A percentile compares a stretch with the other conserved stretches of the same genome.
These are phyloP conservation scores for Dianthus caryophyllus DNA, from an alignment of 148 eudicot species.

Conservation along the genomic window DNA sequence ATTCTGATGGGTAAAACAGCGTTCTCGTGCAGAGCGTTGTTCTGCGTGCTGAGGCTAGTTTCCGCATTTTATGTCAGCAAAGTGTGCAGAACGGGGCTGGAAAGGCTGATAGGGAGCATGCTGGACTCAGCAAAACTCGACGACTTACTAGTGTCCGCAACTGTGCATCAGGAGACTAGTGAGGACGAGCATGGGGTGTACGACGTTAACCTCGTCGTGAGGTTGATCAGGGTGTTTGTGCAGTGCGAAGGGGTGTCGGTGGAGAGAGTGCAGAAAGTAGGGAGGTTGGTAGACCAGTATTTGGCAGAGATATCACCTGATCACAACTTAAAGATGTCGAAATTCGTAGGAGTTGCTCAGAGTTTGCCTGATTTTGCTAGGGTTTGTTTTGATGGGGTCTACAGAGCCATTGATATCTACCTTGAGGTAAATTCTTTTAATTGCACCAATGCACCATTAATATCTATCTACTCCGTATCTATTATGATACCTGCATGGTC, in stretches of 20 bases:
- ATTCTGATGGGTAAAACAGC: conserved; percentile 42
- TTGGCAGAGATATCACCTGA: conserved; percentile 83
- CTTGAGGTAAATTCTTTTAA: conserved; percentile 52
- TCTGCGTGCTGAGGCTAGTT: conserved; percentile 51
- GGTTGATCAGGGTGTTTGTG: conserved; percentile 61
- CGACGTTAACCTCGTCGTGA: conserved; percentile 72
- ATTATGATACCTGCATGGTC: not conserved
- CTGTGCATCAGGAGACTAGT: not conserved
- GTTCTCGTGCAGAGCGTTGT: conserved; percentile 62
- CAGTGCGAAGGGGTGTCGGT: conserved; percentile 31
- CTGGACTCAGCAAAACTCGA: conserved; percentile 66
- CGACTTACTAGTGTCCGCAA: conserved; percentile 50
- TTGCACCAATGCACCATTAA: not conserved
- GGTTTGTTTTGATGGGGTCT: conserved; percentile 75
- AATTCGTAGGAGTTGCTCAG: conserved; percentile 62
- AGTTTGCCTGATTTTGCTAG: conserved; percentile 78
- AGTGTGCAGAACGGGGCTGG: conserved; percentile 43
- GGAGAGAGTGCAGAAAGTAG: conserved; percentile 52
- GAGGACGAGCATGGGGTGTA: conserved; percentile 43
- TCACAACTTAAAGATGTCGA: conserved; percentile 56
- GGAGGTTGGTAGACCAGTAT: conserved; percentile 62
- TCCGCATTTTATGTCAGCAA: conserved; percentile 44
- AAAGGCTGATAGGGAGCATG: conserved; percentile 53
- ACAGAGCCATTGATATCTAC: conserved; percentile 84
- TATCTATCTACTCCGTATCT: too few relatives aligned